phyloP scores from a whole-genome alignment of 495 filamentous ascomycete genomes.

The Pseudoneurospora amorphoporcata region DNA sequence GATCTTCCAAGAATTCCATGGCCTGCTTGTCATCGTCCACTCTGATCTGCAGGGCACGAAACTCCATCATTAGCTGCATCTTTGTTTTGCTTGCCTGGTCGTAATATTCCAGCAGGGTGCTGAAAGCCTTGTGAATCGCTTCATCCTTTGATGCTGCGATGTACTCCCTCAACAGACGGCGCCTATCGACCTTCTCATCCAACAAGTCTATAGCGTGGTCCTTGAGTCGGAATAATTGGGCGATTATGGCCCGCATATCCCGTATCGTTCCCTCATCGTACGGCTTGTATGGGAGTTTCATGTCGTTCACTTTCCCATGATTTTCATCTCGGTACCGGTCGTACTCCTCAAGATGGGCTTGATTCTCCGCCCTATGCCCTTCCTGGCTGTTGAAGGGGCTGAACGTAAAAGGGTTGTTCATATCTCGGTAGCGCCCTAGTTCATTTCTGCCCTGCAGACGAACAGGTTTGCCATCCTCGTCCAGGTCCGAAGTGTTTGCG shows the following conservation, averaged over 20 bases:
- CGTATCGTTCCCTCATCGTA: background rate
- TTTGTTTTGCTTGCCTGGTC: background rate
- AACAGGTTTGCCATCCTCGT: background rate
- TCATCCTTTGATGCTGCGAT: background rate
- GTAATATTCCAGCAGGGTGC: background rate
- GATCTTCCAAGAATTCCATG: background rate
- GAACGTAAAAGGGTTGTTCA: background rate
- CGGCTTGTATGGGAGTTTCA: background rate
- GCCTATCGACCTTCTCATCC: background rate
- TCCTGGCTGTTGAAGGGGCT: background rate
- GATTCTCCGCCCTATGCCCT: background rate
- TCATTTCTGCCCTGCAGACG: background rate
- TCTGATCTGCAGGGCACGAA: background rate
- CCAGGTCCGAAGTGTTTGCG: background rate
- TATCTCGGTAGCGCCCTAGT: background rate
- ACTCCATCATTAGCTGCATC: background rate
- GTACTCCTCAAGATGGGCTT: background rate
- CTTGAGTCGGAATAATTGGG: background rate
- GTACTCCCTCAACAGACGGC: background rate
- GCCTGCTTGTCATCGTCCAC: background rate
- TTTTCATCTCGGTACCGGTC: background rate
- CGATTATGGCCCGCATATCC: background rate
- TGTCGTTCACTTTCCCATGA: background rate
- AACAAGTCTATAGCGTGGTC: background rate
- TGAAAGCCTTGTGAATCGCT: background rate